Evolutionary conservation across 1,284 basidiomycete species (phyloP), one percentile per base, ranked within the genome.

Genomic region (Microstroma glucosiphilum): DNA sequence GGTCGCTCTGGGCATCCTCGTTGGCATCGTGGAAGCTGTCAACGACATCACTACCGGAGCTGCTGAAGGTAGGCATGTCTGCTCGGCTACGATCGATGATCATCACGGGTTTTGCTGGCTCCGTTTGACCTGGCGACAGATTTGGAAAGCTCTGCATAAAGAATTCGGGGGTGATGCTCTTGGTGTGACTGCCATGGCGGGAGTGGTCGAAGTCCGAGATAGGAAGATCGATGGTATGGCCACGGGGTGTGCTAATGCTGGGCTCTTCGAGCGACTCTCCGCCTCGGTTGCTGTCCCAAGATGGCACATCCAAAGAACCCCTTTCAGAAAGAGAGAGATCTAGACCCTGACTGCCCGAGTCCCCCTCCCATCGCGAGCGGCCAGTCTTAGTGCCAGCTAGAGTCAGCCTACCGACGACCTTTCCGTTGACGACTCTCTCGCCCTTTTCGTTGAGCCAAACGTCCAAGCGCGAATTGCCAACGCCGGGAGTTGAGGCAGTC

Each of bases 141-240:
- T 54, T 4, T 25, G 51, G 51, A 23, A 54, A 54, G 51, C 51
- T 54, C 51, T 54, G 51, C 26, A 25, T 54, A 21, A 54, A 54
- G 21, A 54, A 54, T 8, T 13, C 13, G 21, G 51, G 51, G 13
- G 51, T 54, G 6, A 15, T 15, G 21, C 15, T 21, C 6, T 25
- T 19, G 26, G 21, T 54, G 19, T 54, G 51, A 15, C 21, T 23
- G 51, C 51, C 51, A 26, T 54, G 51, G 30, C 30, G 30, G 13
- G 21, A 19, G 25, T 21, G 51, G 15, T 54, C 51, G 26, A 54
- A 54, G 51, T 15, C 21, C 13, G 17, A 25, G 25, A 21, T 21
- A n/a, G 43, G 43, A 48, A n/a, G 17, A 6, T 48, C 21, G 15
- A n/a, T 4, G 43, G 43, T 48, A 3, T 12, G 17, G 43, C 30